phyloP scores from a whole-genome alignment of 176 grass and related monocot genomes.

The Ampelocalamus luodianensis region DNA sequence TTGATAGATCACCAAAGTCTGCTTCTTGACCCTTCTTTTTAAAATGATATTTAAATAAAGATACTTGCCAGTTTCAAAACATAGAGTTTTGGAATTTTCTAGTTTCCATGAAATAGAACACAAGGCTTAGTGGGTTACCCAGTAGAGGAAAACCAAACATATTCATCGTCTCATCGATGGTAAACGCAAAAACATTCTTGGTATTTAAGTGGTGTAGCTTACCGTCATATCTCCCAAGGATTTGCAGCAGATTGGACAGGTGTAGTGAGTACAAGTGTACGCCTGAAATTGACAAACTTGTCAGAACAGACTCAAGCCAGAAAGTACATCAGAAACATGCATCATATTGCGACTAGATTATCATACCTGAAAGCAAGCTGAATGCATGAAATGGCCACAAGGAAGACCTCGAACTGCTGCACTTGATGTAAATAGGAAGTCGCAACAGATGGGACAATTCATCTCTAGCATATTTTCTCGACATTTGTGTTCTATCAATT shows the following conservation, averaged over 20 bases:
- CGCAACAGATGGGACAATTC: conserved; percentile 89
- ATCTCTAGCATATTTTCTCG: conserved; percentile 81
- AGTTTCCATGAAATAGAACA: not conserved
- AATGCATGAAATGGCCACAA: conserved; percentile 97
- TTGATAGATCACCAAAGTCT: not conserved
- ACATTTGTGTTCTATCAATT: conserved; percentile 77
- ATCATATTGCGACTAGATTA: not conserved
- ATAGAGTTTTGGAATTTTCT: not conserved
- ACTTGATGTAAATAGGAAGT: conserved; percentile 87
- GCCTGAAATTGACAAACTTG: conserved; percentile 51
- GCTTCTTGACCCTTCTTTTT: not conserved
- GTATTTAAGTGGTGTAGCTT: conserved; percentile 15
- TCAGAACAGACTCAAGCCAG: conserved; percentile 20
- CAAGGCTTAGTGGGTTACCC: not conserved
- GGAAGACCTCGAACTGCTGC: conserved; percentile 74
- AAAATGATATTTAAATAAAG: no score
- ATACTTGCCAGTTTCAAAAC: not conserved
- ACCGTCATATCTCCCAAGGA: conserved; percentile 92
- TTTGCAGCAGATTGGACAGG: conserved; percentile 86
- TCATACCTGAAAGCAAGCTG: conserved; percentile 84
- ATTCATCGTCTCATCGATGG: not conserved
- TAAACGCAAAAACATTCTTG: conserved; percentile 11
- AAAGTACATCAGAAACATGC: not conserved
- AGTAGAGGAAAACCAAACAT: not conserved
- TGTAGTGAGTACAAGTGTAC: conserved; percentile 90